Conservation (phyloP, 2,329 filamentous ascomycete genomes). For the Scytalidium lignicola region DNA sequence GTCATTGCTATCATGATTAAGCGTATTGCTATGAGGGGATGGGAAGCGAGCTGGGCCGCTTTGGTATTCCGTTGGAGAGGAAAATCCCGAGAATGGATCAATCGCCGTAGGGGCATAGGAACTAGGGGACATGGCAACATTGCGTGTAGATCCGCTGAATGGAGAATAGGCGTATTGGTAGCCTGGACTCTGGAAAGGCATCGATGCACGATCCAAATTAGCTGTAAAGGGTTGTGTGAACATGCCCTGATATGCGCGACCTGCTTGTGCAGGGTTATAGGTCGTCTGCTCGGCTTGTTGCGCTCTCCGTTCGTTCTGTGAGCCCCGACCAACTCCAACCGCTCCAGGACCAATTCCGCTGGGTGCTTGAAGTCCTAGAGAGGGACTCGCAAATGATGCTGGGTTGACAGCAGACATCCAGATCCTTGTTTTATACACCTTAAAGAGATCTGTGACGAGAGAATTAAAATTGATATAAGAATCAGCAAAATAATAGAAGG, state of each 20-base stretch:
- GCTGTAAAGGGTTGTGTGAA: constrained; percentile 38
- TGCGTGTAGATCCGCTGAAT: constrained; percentile 37
- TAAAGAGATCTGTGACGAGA: constrained; percentile 94
- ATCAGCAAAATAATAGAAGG: constrained; percentile 98
- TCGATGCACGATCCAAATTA: constrained; percentile 34
- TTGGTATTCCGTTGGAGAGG: constrained; percentile 38
- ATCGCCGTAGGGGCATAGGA: constrained; percentile 35
- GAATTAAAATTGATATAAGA: constrained; percentile 99
- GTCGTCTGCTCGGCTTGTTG: constrained; percentile 32
- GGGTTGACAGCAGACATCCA: constrained; percentile 99
- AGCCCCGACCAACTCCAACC: constrained; percentile 46
- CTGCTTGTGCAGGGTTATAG: constrained; percentile 14
- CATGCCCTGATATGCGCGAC: constrained; percentile 31
- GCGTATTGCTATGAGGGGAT: constrained; percentile 31
- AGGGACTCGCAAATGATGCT: constrained; percentile 82
- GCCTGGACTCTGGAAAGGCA: constrained; percentile 33
- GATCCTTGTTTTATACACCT: constrained; percentile 98
- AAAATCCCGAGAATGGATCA: constrained; percentile 39
- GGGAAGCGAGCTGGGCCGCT: constrained; percentile 41
- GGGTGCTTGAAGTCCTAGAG: constrained; percentile 64
- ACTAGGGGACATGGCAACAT: constrained; percentile 25
- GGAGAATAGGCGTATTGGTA: constrained; percentile 38
- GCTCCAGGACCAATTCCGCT: constrained; percentile 62
- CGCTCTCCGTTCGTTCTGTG: constrained; percentile 29
- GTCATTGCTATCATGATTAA: constrained; percentile 34